Percentiles rank a stretch among this genome's conserved stretches.
Evolutionary conservation across 1,284 basidiomycete genomes (phyloP).

Genomic region (Kalmanozyma brasiliensis): DNA sequence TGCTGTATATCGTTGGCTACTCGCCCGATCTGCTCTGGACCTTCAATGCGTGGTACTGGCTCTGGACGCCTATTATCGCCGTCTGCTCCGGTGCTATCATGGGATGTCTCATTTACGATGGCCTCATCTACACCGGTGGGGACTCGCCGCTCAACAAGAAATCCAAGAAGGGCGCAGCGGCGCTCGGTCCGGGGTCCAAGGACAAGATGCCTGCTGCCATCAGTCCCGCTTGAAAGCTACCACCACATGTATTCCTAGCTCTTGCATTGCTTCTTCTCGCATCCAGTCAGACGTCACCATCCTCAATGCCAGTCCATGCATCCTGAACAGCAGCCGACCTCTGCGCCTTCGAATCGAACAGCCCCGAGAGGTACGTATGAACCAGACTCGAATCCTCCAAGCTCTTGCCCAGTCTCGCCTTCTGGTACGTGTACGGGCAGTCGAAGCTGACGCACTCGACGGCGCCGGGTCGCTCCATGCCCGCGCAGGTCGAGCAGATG

Average conservation of each 20-base stretch:
- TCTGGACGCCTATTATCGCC: slow-evolving; percentile 74
- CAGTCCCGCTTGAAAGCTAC: slow-evolving; percentile 20
- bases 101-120: slow-evolving; percentile 68
- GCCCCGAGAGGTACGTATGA: slow-evolving; percentile 12
- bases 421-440: slow-evolving; percentile 60
- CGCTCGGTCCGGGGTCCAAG: slow-evolving; percentile 23
- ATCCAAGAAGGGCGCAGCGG: slow-evolving; percentile 4
- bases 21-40: slow-evolving; percentile 69
- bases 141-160: slow-evolving; percentile 63
- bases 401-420: slow-evolving; percentile 25
- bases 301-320: slow-evolving; percentile 11
- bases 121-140: slow-evolving; percentile 67
- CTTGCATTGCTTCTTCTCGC: not conserved
- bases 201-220: slow-evolving; percentile 47
- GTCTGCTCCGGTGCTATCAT: slow-evolving; percentile 65
- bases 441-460: slow-evolving; percentile 59
- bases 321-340: slow-evolving; percentile 18
- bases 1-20: slow-evolving; percentile 75
- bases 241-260: slow-evolving; percentile 11
- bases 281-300: not conserved
- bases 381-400: slow-evolving; percentile 20
- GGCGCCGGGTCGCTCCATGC: slow-evolving; percentile 13
- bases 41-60: slow-evolving; percentile 77
- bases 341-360: slow-evolving; percentile 19
- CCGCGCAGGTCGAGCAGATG: slow-evolving; percentile 55